A percentile compares a stretch with the other conserved stretches of the same genome.
phyloP scores from a whole-genome alignment of 2,329 filamentous ascomycete species.

The Aspergillus proliferans region DNA sequence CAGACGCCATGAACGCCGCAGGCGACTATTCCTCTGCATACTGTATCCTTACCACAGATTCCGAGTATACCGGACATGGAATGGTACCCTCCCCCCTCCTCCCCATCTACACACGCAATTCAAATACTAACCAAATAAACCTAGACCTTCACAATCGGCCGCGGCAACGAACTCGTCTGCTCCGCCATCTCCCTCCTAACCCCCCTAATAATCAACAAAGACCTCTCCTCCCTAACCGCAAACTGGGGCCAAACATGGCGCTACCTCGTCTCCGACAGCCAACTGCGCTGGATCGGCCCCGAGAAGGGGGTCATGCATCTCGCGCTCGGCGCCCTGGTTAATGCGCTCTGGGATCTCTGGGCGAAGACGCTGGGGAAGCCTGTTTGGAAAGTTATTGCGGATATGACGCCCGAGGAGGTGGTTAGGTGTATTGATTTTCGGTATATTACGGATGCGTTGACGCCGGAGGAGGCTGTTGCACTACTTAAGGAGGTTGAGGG shows the following conservation, averaged over 20 bases:
- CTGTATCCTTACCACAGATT: constrained; percentile 81
- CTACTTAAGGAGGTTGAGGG: constrained; percentile 61
- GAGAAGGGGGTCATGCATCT: constrained; percentile 94
- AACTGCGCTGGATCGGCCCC: constrained; percentile 88
- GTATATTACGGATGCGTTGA: constrained; percentile 91
- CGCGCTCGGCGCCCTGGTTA: constrained; percentile 80
- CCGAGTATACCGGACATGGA: constrained; percentile 38
- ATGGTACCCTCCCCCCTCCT: constrained; percentile 26
- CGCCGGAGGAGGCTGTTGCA: constrained; percentile 70
- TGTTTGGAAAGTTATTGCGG: constrained; percentile 82
- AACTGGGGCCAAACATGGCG: constrained; percentile 89
- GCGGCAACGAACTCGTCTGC: constrained; percentile 89
- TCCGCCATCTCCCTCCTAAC: constrained; percentile 73
- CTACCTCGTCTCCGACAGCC: constrained; percentile 82
- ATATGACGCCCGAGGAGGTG: constrained; percentile 83
- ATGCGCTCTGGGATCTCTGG: constrained; percentile 95
- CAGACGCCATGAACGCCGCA: constrained; percentile 92
- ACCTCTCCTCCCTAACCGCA: constrained; percentile 67
- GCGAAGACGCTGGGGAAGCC: constrained; percentile 79
- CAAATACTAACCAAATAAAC: constrained; percentile 1
- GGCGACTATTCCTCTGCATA: constrained; percentile 93
- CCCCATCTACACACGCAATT: background rate
- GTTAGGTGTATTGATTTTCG: constrained; percentile 87
- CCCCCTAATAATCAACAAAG: constrained; percentile 67
- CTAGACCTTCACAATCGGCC: constrained; percentile 46